Percentiles rank a stretch among this genome's conserved stretches.
Evolutionary conservation across 495 filamentous ascomycete genomes (phyloP).

Genomic region (Podospora pseudoanserina): DNA sequence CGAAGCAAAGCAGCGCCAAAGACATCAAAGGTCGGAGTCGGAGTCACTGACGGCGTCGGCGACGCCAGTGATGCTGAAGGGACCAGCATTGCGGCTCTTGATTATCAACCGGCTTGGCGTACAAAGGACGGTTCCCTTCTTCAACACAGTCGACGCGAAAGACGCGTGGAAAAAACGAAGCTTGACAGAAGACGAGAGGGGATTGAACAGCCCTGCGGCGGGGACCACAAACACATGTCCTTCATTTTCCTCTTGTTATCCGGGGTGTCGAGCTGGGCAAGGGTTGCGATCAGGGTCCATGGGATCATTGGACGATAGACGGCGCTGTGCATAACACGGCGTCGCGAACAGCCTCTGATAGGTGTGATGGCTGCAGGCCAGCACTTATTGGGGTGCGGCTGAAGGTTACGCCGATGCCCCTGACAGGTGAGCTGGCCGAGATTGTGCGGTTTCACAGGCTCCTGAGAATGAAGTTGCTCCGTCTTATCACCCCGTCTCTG

Average conservation of each 20-base stretch:
- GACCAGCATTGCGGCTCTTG: conserved; percentile 13
- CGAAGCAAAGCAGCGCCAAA: conserved; percentile 13
- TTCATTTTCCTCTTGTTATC: not conserved
- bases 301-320: not conserved
- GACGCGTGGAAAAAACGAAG: not conserved
- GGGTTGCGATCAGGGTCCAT: not conserved
- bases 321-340: not conserved
- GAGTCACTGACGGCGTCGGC: conserved; percentile 15
- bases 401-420: not conserved
- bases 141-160: not conserved
- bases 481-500: not conserved
- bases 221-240: not conserved
- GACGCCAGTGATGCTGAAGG: conserved; percentile 7
- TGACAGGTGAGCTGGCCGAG: not conserved
- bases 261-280: not conserved
- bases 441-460: not conserved
- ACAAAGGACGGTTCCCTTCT: not conserved
- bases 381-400: not conserved
- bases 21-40: conserved; percentile 7
- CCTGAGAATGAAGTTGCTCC: not conserved
- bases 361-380: not conserved
- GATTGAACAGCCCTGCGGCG: not conserved
- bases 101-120: not conserved
- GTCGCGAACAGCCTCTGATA: not conserved
- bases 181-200: not conserved